phyloP scores from a whole-genome alignment of 2,329 filamentous ascomycete species.

The Colletotrichum sidae region DNA sequence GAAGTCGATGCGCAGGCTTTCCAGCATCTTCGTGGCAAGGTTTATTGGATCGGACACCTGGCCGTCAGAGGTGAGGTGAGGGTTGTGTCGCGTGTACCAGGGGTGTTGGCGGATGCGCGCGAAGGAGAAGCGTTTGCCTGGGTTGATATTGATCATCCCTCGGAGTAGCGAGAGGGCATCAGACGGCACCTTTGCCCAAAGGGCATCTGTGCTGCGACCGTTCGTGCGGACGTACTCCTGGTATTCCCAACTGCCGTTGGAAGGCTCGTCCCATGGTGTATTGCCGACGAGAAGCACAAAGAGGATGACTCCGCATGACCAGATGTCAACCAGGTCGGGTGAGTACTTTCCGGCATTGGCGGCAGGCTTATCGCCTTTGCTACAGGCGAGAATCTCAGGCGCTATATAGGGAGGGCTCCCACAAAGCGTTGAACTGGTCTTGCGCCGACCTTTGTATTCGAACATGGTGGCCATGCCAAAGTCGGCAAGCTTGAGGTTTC shows the following conservation, averaged over 20 bases:
- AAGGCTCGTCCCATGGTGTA: constrained; percentile 97
- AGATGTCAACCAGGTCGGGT: constrained; percentile 89
- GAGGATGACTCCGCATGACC: constrained; percentile 98
- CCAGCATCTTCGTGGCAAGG: constrained; percentile 95
- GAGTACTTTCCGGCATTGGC: constrained; percentile 71
- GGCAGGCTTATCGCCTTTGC: constrained; percentile 57
- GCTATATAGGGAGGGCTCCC: constrained; percentile 98
- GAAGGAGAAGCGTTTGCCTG: constrained; percentile 82
- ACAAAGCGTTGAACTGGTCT: constrained; percentile 89
- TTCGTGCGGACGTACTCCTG: constrained; percentile 85
- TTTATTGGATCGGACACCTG: constrained; percentile 81
- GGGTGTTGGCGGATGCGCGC: constrained; percentile 89
- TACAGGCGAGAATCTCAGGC: constrained; percentile 81
- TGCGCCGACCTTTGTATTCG: constrained; percentile 85
- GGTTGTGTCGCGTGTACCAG: constrained; percentile 91
- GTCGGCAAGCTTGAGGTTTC: constrained; percentile 93
- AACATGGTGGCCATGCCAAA: constrained; percentile 97
- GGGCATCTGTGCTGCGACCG: constrained; percentile 84
- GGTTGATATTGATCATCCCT: constrained; percentile 91
- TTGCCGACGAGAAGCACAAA: constrained; percentile 96
- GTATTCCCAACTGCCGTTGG: constrained; percentile 87
- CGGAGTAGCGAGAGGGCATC: constrained; percentile 84
- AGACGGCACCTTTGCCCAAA: constrained; percentile 84
- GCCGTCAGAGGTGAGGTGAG: constrained; percentile 79
- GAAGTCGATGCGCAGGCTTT: constrained; percentile 90